Base-by-base conservation (phyloP, 305 asterid genomes). In the Fraxinus latifolia region DNA sequence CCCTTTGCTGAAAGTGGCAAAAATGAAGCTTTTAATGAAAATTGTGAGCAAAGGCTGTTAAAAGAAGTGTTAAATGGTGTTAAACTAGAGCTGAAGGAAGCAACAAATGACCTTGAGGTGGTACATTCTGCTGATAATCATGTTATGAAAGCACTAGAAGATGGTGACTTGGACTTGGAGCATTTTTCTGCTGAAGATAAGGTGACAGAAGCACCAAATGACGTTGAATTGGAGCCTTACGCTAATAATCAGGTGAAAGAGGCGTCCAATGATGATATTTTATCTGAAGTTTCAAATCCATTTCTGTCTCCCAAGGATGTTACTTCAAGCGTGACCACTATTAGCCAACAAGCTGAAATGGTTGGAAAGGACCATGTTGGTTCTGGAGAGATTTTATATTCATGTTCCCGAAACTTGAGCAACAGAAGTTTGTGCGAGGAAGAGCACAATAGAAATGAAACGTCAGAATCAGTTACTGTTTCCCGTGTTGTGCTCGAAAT, bases 401-500 rank as follows among this genome's bases (percentile, higher is more conserved):
- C 70, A 39, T 78, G 76, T 29, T 85, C 87, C 1, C 84, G 83
- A 29, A 84, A 83, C 83, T 87, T 85, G 50, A 85, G 89, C 27
- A 85, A 83, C 17, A 88, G 82, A 74, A 87, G 90, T 44, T 79
- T 83, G 79, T 77, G 86, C 3, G 83, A 83, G 68, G 88, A 81
- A 62, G 89, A 86, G 70, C 85, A 47, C 79, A 44, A 58, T 39
- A 80, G 82, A 53, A 79, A 82, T 74, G 82, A 83, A 83, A 89
- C 85, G 76, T 68, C 81, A 14, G 92, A 89, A 75, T 82, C 90
- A 36, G 88, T 84, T 78, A 84, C 95, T 62, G 88, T 87, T 2
- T 87, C 97, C 29, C 82, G 93, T 71, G 95, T 96, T 77, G 97
- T 94, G 47, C 95, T 94, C 81, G 99, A 96, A 89, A 94, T 96